phyloP scores from a whole-genome alignment of 2,329 filamentous ascomycete genomes.

The Cryoendolithus antarcticus region DNA sequence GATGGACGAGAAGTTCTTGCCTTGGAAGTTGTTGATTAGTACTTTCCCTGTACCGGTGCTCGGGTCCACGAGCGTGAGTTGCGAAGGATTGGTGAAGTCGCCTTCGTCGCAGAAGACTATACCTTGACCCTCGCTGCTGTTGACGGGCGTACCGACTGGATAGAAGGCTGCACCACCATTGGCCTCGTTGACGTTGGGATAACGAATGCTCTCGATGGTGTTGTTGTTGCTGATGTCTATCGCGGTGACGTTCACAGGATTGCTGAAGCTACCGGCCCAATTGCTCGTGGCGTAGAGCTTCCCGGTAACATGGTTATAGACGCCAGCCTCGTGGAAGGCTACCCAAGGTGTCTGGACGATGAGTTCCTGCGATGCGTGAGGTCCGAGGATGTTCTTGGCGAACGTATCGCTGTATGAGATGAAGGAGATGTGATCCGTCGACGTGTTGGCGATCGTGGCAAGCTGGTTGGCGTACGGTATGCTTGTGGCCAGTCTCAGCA shows the following conservation, averaged over 20 bases:
- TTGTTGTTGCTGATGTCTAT: conserved; percentile 18
- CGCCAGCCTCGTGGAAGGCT: conserved; percentile 30
- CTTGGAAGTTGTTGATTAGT: conserved; percentile 47
- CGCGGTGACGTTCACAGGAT: conserved; percentile 25
- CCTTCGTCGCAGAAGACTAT: conserved; percentile 24
- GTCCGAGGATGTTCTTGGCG: conserved; percentile 18
- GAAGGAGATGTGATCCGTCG: conserved; percentile 18
- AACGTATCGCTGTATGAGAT: conserved; percentile 20
- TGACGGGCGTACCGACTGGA: conserved; percentile 17
- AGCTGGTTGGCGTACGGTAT: conserved; percentile 20
- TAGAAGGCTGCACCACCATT: conserved; percentile 22
- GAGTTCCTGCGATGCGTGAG: conserved; percentile 18
- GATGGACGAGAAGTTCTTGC: conserved; percentile 48
- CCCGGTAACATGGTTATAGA: conserved; percentile 24
- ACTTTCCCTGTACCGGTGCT: conserved; percentile 15
- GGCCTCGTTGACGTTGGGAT: conserved; percentile 16
- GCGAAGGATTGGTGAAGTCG: conserved; percentile 13
- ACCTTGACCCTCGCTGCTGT: conserved; percentile 20
- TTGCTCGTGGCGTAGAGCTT: conserved; percentile 33
- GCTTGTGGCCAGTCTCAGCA: conserved; percentile 20
- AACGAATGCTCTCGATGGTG: conserved; percentile 16
- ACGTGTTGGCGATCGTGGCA: conserved; percentile 16
- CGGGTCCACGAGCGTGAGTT: conserved; percentile 18
- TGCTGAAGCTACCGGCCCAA: conserved; percentile 18
- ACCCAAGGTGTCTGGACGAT: conserved; percentile 15